Percentiles rank a stretch among this genome's conserved stretches.
phyloP scores from a whole-genome alignment of 441 rosid species.

The Capsella rubella region DNA sequence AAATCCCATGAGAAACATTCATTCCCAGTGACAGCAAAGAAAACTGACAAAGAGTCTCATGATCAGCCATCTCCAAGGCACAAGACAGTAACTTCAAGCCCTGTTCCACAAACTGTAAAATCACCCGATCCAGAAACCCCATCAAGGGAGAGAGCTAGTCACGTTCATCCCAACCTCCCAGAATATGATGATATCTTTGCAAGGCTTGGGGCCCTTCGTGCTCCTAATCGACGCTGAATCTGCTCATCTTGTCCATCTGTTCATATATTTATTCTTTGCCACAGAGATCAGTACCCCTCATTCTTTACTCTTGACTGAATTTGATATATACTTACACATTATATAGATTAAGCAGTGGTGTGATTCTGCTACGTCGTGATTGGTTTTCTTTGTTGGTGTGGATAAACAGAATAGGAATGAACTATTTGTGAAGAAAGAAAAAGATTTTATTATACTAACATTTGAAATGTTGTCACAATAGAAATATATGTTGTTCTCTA shows the following conservation, averaged over 20 bases:
- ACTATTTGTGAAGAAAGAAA: constrained; percentile 28
- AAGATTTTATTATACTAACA: constrained; percentile 18
- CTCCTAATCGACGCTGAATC: constrained; percentile 54
- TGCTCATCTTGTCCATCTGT: constrained; percentile 18
- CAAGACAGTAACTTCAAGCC: constrained; percentile 25
- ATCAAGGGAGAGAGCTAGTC: constrained; percentile 65
- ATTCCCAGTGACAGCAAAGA: constrained; percentile 24
- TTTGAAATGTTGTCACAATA: constrained; percentile 13
- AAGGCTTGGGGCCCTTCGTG: constrained; percentile 59
- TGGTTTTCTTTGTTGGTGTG: constrained; percentile 16
- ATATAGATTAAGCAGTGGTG: constrained; percentile 26
- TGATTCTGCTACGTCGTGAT: constrained; percentile 30
- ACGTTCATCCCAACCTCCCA: constrained; percentile 97
- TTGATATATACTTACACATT: constrained; percentile 25
- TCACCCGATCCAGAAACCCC: constrained; percentile 47
- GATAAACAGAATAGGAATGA: constrained; percentile 3
- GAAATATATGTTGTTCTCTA: constrained; percentile 8
- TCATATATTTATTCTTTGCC: constrained; percentile 30
- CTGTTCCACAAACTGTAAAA: constrained; percentile 24
- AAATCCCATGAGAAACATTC: constrained; percentile 41
- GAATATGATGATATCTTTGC: constrained; percentile 73
- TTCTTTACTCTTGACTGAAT: constrained; percentile 32
- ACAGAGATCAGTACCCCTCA: constrained; percentile 21
- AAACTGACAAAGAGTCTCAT: constrained; percentile 32
- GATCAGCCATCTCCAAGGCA: constrained; percentile 47